A percentile compares a stretch with the other conserved stretches of the same genome.
phyloP scores from a whole-genome alignment of 2,329 filamentous ascomycete genomes.

The Rhynchosporium graminicola region DNA sequence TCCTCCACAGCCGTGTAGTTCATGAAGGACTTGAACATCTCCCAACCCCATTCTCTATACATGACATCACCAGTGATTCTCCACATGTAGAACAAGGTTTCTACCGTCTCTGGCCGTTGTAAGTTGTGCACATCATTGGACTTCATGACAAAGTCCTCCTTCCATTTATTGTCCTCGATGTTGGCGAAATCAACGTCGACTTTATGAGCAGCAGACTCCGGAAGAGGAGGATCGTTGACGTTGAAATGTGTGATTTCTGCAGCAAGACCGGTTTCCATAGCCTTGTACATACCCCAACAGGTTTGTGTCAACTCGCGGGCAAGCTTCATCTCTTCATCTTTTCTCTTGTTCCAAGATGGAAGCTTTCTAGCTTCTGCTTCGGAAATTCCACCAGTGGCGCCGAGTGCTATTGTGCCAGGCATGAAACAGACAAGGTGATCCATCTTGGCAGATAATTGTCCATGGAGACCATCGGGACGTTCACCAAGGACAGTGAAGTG shows the following conservation, averaged over 20 bases:
- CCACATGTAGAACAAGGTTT: slow-evolving; percentile 98
- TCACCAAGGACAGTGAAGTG: slow-evolving; percentile 90
- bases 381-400: slow-evolving; percentile 75
- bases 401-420: slow-evolving; percentile 91
- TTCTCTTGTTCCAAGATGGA: slow-evolving; percentile 71
- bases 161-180: slow-evolving; percentile 62
- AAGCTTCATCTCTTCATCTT: slow-evolving; percentile 85
- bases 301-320: slow-evolving; percentile 92
- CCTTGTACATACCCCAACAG: slow-evolving; percentile 97
- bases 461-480: slow-evolving; percentile 70
- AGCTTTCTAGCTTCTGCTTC: slow-evolving; percentile 74
- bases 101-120: slow-evolving; percentile 94
- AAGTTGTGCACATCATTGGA: slow-evolving; percentile 86
- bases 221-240: slow-evolving; percentile 66
- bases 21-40: slow-evolving; percentile 93
- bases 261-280: slow-evolving; percentile 86
- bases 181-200: slow-evolving; percentile 53
- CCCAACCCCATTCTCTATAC: slow-evolving; percentile 97
- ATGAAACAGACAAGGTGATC: slow-evolving; percentile 98
- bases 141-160: slow-evolving; percentile 78
- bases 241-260: slow-evolving; percentile 93
- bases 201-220: slow-evolving; percentile 56
- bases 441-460: slow-evolving; percentile 81
- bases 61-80: slow-evolving; percentile 87
- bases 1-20: slow-evolving; percentile 80